These are phyloP conservation scores for Boletellus sp. DNA, from an alignment of 768 basidiomycete genomes.

Conservation along the genomic window DNA sequence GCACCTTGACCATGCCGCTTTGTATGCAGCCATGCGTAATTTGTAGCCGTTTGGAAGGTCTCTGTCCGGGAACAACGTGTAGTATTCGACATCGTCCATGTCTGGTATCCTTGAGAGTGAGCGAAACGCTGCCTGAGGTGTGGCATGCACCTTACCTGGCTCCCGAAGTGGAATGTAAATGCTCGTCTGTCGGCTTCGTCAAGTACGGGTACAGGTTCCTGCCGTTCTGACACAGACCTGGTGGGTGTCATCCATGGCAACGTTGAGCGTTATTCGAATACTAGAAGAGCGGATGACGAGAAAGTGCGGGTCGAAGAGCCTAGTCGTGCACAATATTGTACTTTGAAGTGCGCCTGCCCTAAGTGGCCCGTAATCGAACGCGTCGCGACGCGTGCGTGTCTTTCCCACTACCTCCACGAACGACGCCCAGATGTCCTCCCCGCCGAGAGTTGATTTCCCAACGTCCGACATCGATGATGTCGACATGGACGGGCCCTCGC, in stretches of 20 bases:
- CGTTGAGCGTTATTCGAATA: constrained; percentile 12
- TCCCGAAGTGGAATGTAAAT: constrained; percentile 27
- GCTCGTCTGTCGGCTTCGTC: constrained; percentile 21
- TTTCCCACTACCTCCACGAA: constrained; percentile 5
- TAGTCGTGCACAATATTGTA: neutral
- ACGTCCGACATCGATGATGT: constrained; percentile 55
- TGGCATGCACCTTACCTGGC: constrained; percentile 18
- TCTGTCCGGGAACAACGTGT: constrained; percentile 29
- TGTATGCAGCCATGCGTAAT: constrained; percentile 52
- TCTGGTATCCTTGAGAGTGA: constrained; percentile 12
- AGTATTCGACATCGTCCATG: constrained; percentile 13
- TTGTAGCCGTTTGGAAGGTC: constrained; percentile 32
- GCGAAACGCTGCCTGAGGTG: neutral
- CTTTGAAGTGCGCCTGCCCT: constrained; percentile 38
- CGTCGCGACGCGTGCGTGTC: constrained; percentile 48
- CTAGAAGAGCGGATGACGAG: neutral
- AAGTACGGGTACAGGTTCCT: neutral
- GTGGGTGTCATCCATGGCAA: constrained; percentile 21
- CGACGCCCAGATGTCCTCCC: constrained; percentile 51
- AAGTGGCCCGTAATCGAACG: constrained; percentile 41
- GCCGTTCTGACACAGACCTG: constrained; percentile 20
- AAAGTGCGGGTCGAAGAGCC: neutral
- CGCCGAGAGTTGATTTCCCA: constrained; percentile 61
- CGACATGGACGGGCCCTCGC: constrained; percentile 43
- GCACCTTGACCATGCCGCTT: constrained; percentile 56